Evolutionary conservation across 352 stramenopile species (phyloP), one percentile per base, ranked within the genome.

Genomic region (Globisporangium megalacanthum): DNA sequence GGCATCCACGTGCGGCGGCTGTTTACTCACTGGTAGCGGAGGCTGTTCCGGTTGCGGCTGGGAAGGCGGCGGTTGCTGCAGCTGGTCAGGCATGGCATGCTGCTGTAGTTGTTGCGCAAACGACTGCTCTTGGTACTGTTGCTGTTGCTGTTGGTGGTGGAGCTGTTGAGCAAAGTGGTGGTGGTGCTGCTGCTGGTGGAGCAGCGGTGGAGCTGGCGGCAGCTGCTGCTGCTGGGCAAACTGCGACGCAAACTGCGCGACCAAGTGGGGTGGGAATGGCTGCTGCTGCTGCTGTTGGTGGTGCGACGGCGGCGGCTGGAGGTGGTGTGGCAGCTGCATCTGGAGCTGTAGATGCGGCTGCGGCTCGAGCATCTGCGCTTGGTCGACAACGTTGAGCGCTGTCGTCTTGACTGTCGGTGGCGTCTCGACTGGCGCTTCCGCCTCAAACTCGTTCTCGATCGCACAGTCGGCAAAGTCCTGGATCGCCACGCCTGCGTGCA

Each of bases 391-490:
- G 25, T 29, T 29, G 25, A 29, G 25, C 25, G 4, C 25, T 29
- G 25, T 29, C 25, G 25, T 49, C 17, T 15, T 31, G 44, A 4
- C 13, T 10, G 8, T 49, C 44, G 17, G n/a, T 29, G 10, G 3
- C 33, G 15, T 25, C 49, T 8, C 25, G 25, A 29, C 25, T 29
- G 25, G 25, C 25, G 14, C 17, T 9, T 31, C 29, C 13, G 41
- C 4, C 20, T 57, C 52, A 15, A 49, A 57, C 52, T 57, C 39
- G 17, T 41, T 17, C 37, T 57, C 52, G 31, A 57, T 42, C 6
- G 52, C 52, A 41, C 52, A 57, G n/a, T 47, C 22, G 13, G 41
- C 44, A 17, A 57, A 57, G 37, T 57, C 52, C 19, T 57, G 17
- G 52, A 49, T 35, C 20, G 52, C 25, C n/a, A 57, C 52, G n/a